A percentile compares a stretch with the other conserved stretches of the same genome.
These are phyloP conservation scores for Camelina sativa DNA, from an alignment of 345 rosid genomes.

Conservation along the genomic window DNA sequence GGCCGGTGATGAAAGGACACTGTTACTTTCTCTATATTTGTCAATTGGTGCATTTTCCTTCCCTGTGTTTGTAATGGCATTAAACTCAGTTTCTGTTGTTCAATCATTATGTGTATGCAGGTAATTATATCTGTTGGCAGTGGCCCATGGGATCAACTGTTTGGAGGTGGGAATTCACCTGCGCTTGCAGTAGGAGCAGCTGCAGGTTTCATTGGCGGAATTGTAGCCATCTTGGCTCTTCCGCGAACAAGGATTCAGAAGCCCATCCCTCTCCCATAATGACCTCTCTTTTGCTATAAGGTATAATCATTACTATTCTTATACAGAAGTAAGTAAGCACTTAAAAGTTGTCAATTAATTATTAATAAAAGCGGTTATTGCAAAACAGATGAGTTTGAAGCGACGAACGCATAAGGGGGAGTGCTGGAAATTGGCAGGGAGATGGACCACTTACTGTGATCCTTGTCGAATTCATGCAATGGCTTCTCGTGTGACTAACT, in stretches of 20 bases:
- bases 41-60: background rate
- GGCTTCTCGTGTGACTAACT: slow-evolving; percentile 39
- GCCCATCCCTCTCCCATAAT: slow-evolving; percentile 57
- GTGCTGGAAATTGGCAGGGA: slow-evolving; percentile 34
- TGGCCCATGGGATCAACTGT: slow-evolving; percentile 86
- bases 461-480: slow-evolving; percentile 32
- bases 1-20: background rate
- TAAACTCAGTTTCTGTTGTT: slow-evolving; percentile 7
- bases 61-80: background rate
- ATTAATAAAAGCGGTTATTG: slow-evolving; percentile 1
- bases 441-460: slow-evolving; percentile 31
- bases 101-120: slow-evolving; percentile 41
- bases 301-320: slow-evolving; percentile 7
- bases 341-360: slow-evolving; percentile 11
- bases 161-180: slow-evolving; percentile 83
- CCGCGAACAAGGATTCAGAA: slow-evolving; percentile 73
- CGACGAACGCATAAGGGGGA: slow-evolving; percentile 19
- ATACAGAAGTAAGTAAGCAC: slow-evolving; percentile 10
- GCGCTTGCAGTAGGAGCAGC: slow-evolving; percentile 77
- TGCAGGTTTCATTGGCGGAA: slow-evolving; percentile 67
- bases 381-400: slow-evolving; percentile 21
- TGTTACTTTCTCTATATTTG: background rate
- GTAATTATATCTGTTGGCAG: slow-evolving; percentile 76
- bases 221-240: slow-evolving; percentile 82
- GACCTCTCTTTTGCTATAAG: slow-evolving; percentile 44